Percentiles rank a stretch among this genome's conserved stretches.
Evolutionary conservation across 2,329 filamentous ascomycete species (phyloP).

Genomic region (Aspergillus novofumigatus): DNA sequence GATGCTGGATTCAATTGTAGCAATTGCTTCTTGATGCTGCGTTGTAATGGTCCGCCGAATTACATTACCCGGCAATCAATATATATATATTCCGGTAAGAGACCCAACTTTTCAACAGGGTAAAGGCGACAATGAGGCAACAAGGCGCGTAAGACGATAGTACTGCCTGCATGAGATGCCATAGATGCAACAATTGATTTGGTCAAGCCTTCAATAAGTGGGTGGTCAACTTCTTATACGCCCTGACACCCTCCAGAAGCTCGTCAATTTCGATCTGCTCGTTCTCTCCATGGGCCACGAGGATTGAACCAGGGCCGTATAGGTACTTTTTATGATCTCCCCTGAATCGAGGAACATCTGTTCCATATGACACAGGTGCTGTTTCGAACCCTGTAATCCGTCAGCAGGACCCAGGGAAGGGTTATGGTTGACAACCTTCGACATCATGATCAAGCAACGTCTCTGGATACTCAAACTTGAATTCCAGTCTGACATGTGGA

Average conservation of each 20-base stretch:
- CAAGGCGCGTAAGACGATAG: no score
- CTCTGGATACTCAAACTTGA: conserved; percentile 37
- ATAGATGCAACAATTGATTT: background rate
- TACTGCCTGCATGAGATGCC: no score
- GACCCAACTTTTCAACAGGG: no score
- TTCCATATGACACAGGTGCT: conserved; percentile 37
- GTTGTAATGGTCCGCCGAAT: no score
- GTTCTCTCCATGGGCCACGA: conserved; percentile 37
- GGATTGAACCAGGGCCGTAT: conserved; percentile 40
- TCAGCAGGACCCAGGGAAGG: background rate
- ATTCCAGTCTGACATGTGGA: conserved; percentile 31
- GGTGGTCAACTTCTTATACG: conserved; percentile 29
- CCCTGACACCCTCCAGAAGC: conserved; percentile 35
- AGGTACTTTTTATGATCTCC: conserved; percentile 34
- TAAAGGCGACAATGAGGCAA: no score
- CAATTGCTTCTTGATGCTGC: no score
- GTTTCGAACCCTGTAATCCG: conserved; percentile 29
- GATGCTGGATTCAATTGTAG: no score
- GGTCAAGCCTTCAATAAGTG: background rate
- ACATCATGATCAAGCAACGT: conserved; percentile 38
- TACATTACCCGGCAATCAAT: no score
- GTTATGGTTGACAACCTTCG: background rate
- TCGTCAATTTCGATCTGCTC: conserved; percentile 35
- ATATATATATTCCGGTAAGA: no score
- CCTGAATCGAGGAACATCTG: conserved; percentile 36